Evolutionary conservation across 192 early-diverging fungal genomes (phyloP).

Genomic region (Tieghemiomyces parasiticus): DNA sequence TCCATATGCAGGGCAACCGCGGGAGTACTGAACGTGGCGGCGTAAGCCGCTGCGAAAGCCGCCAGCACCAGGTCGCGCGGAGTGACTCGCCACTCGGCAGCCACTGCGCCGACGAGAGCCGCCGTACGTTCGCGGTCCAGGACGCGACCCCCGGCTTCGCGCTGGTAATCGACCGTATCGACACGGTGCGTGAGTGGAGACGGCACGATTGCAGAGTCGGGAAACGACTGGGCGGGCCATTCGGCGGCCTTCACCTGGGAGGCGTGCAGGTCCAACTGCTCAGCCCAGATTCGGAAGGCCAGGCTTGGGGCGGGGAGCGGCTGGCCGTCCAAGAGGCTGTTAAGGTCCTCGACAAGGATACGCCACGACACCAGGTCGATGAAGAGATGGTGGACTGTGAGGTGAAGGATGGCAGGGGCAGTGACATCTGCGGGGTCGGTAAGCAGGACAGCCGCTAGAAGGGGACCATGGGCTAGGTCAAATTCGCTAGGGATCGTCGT

Average conservation of each 20-base stretch:
- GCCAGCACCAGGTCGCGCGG: not conserved
- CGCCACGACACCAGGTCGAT: slow-evolving; percentile 23
- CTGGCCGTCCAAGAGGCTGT: slow-evolving; percentile 5
- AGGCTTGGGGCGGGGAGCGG: slow-evolving; percentile 4
- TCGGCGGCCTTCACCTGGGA: not conserved
- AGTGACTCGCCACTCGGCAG: not conserved
- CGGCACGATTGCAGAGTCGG: not conserved
- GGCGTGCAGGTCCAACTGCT: not conserved
- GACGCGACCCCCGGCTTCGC: not conserved
- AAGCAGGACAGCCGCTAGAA: not conserved
- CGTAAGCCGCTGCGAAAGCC: not conserved
- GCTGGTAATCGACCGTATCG: not conserved
- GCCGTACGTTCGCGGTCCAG: not conserved
- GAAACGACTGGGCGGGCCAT: not conserved
- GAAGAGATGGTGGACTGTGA: slow-evolving; percentile 19
- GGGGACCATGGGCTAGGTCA: not conserved
- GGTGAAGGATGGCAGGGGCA: slow-evolving; percentile 9
- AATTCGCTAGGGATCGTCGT: not conserved
- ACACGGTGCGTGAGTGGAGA: not conserved
- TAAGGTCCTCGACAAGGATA: slow-evolving; percentile 17
- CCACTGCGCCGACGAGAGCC: not conserved
- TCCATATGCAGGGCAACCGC: slow-evolving; percentile 2
- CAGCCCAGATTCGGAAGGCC: slow-evolving; percentile 13
- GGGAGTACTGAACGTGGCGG: not conserved
- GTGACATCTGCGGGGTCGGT: not conserved